A percentile compares a stretch with the other conserved stretches of the same genome.
Evolutionary conservation across 306 rosid genomes (phyloP).

Genomic region (Cajanus cajan): DNA sequence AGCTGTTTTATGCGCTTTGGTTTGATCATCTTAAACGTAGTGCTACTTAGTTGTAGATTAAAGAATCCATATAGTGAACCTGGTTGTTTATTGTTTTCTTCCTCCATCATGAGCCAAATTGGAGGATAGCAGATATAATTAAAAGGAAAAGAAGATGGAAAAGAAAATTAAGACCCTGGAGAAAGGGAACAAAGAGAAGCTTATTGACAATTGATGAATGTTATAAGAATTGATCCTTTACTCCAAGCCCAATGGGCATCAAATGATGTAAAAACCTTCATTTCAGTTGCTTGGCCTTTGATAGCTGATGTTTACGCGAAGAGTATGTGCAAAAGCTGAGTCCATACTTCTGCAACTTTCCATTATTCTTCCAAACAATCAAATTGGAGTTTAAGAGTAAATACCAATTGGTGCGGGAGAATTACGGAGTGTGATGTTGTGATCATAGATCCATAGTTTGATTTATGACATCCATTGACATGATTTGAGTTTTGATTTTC

Average conservation of each 20-base stretch:
- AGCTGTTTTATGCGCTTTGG: neutral
- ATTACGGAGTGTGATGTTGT: neutral
- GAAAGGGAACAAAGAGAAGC: constrained; percentile 20
- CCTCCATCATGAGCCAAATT: neutral
- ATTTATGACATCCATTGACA: constrained; percentile 4
- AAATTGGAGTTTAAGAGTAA: constrained; percentile 2
- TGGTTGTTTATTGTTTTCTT: neutral
- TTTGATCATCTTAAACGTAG: neutral
- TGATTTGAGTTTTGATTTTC: constrained; percentile 4
- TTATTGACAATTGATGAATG: neutral
- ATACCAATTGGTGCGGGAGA: constrained; percentile 1
- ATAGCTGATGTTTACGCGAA: constrained; percentile 7
- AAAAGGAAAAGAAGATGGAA: neutral
- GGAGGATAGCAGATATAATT: neutral
- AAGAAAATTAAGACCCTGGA: constrained; percentile 10
- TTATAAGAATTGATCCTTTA: neutral
- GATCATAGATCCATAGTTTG: neutral
- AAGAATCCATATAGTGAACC: neutral
- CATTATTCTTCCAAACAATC: constrained; percentile 18
- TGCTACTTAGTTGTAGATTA: neutral
- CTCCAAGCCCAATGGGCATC: constrained; percentile 15
- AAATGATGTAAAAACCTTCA: neutral
- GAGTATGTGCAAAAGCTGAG: constrained; percentile 21
- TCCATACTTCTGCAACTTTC: constrained; percentile 10
- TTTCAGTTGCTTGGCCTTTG: constrained; percentile 25